Percentiles rank a stretch among this genome's conserved stretches.
phyloP scores from a whole-genome alignment of 208 protist genomes.

The Trypanosoma congolense region DNA sequence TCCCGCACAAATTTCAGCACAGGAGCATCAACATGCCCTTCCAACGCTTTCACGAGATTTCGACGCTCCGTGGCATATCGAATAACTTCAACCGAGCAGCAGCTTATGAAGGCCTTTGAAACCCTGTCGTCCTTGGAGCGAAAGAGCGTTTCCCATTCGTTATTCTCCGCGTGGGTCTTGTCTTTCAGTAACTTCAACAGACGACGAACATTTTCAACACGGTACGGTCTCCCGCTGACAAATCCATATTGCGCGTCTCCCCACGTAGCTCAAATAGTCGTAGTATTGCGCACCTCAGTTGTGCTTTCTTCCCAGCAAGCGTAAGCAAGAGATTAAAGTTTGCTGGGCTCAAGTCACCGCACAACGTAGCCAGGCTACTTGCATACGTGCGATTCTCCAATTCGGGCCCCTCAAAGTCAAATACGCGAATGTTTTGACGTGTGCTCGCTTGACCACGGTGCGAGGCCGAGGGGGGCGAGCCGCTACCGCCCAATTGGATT shows the following conservation, averaged over 20 bases:
- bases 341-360: conserved; percentile 27
- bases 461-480: not conserved
- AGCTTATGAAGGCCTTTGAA: conserved; percentile 40
- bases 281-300: conserved; percentile 30
- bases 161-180: conserved; percentile 44
- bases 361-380: conserved; percentile 46
- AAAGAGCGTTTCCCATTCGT: conserved; percentile 66
- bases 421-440: conserved; percentile 23
- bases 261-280: conserved; percentile 57
- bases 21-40: conserved; percentile 40
- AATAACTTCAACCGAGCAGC: conserved; percentile 24
- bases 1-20: conserved; percentile 44
- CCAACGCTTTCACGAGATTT: conserved; percentile 29
- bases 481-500: too few relatives aligned
- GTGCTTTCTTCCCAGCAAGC: conserved; percentile 41
- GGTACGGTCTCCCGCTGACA: conserved; percentile 42
- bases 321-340: conserved; percentile 45
- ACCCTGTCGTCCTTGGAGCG: conserved; percentile 63
- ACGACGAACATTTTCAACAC: conserved; percentile 56
- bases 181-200: conserved; percentile 56
- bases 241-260: conserved; percentile 28
- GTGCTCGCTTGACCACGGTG: not conserved
- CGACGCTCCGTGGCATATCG: conserved; percentile 36
- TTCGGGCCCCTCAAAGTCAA: conserved; percentile 66
- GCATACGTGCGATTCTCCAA: conserved; percentile 31